phyloP scores from a whole-genome alignment of 1,284 basidiomycete genomes.

The Phellopilus nigrolimitatus region DNA sequence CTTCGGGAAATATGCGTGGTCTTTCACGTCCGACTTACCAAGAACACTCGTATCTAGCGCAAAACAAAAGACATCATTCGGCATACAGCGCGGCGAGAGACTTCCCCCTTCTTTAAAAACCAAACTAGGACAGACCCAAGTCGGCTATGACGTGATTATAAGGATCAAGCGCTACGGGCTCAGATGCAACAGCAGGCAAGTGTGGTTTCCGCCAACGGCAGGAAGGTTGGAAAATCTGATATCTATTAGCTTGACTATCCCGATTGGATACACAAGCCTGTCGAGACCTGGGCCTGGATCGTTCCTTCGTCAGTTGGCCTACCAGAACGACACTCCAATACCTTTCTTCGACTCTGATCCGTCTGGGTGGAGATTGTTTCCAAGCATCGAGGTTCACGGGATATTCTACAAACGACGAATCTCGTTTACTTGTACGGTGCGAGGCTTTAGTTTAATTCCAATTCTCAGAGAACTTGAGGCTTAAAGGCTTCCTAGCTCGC shows the following conservation, averaged over 20 bases:
- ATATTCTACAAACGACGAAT: constrained; percentile 3
- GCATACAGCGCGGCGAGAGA: not conserved
- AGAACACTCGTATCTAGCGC: constrained; percentile 3
- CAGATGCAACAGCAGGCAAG: constrained; percentile 1
- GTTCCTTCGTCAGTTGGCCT: not conserved
- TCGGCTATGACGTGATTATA: constrained; percentile 9
- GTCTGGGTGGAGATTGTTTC: constrained; percentile 8
- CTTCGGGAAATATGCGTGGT: constrained; percentile 22
- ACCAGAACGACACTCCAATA: not conserved
- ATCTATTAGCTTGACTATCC: constrained; percentile 10
- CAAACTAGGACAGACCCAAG: not conserved
- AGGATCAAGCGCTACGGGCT: constrained; percentile 8
- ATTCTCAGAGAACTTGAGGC: not conserved
- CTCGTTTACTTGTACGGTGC: constrained; percentile 6
- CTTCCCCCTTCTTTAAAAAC: constrained; percentile 8
- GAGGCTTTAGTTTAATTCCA: not conserved
- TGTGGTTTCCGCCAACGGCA: not conserved
- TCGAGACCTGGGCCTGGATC: constrained; percentile 8
- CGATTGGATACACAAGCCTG: constrained; percentile 5
- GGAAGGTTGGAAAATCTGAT: not conserved
- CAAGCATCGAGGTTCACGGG: constrained; percentile 7
- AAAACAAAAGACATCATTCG: not conserved
- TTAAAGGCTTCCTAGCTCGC: constrained; percentile 9
- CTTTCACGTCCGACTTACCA: constrained; percentile 20
- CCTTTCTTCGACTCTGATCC: not conserved